Base-by-base conservation (phyloP, 1,284 basidiomycete genomes). In the Naganishia liquefaciens region DNA sequence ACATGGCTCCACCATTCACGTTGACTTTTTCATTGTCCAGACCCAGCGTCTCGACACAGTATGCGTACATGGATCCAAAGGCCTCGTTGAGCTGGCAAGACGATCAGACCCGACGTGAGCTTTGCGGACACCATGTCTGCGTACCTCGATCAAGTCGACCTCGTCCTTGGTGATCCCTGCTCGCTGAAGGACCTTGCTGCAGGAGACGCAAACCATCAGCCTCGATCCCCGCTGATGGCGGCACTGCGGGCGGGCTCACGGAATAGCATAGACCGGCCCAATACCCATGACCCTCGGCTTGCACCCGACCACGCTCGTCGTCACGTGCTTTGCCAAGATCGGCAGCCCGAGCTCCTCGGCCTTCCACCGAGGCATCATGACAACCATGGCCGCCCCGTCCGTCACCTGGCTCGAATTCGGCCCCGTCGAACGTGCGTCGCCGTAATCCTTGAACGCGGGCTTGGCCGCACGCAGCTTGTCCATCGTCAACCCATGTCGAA, bases 381-480 rank as follows among this genome's bases (percentile, higher is more conserved):
- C 73, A 2, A 91, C 86, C 17, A 90, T 89, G 0, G 92, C 91
- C 9, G 88, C 90, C 21, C 92, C 92, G 73, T 95, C 92, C 5
- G 92, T 93, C 67, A 94, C 84, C 74, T 90, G 89, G 69, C 85
- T 87, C 25, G 92, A 90, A 78, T 94, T 95, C 23, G 91, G 91
- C n/a, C 89, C 91, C 5, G 91, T 93, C 19, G 90, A 91, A 49
- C 84, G 84, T 1, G 81, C 77, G 10, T 86, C 86, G 2, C 87
- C 87, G 90, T 91, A 94, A 71, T 93, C 89, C 43, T 91, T 91
- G 80, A 94, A 95, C 3, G 92, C 92, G 5, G 88, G 69, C 64
- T 84, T 84, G 70, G 91, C 85, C 78, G 88, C 90, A 52, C 75
- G 73, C 54, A 94, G 81, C 10, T 75, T 76, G 69, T 89, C 88